Percentiles rank a stretch among this genome's conserved stretches.
Conservation (phyloP, 2,329 filamentous ascomycete species). For the Neonectria punicea region DNA sequence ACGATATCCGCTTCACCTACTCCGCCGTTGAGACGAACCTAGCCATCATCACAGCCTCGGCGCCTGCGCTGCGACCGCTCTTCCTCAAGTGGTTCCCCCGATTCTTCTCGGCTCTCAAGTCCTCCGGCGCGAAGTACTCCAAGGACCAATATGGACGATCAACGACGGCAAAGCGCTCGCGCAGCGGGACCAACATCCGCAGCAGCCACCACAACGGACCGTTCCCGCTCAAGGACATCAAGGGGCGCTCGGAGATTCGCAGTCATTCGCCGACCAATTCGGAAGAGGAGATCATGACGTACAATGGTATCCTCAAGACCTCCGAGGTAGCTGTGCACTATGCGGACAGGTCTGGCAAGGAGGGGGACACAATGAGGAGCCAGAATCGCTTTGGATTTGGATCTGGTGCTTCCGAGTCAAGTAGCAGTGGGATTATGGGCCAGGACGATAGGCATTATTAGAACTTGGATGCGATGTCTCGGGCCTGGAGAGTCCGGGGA, state of each 20-base stretch:
- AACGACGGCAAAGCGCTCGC: slow-evolving; percentile 24
- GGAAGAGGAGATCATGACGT: slow-evolving; percentile 53
- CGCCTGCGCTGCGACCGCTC: slow-evolving; percentile 49
- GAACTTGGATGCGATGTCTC: background rate
- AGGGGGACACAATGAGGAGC: background rate
- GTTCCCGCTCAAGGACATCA: slow-evolving; percentile 43
- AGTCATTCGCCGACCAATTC: slow-evolving; percentile 47
- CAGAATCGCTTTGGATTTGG: slow-evolving; percentile 8
- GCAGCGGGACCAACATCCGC: slow-evolving; percentile 10
- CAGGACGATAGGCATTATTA: slow-evolving; percentile 10
- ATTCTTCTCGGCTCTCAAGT: slow-evolving; percentile 42
- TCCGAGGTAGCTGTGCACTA: slow-evolving; percentile 32
- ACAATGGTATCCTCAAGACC: slow-evolving; percentile 52
- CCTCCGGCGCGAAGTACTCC: slow-evolving; percentile 26
- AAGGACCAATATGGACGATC: slow-evolving; percentile 27
- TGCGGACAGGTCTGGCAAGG: slow-evolving; percentile 9
- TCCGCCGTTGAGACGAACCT: slow-evolving; percentile 51
- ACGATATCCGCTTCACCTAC: slow-evolving; percentile 48
- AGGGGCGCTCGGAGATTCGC: slow-evolving; percentile 47
- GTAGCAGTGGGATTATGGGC: slow-evolving; percentile 17
- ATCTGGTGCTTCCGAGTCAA: slow-evolving; percentile 10
- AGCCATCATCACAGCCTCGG: slow-evolving; percentile 50
- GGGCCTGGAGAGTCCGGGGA: background rate
- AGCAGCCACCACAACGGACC: slow-evolving; percentile 28
- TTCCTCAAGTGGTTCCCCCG: slow-evolving; percentile 48